These are phyloP conservation scores for Rhynchosporium graminicola DNA, from an alignment of 2,329 filamentous ascomycete species.

Conservation along the genomic window DNA sequence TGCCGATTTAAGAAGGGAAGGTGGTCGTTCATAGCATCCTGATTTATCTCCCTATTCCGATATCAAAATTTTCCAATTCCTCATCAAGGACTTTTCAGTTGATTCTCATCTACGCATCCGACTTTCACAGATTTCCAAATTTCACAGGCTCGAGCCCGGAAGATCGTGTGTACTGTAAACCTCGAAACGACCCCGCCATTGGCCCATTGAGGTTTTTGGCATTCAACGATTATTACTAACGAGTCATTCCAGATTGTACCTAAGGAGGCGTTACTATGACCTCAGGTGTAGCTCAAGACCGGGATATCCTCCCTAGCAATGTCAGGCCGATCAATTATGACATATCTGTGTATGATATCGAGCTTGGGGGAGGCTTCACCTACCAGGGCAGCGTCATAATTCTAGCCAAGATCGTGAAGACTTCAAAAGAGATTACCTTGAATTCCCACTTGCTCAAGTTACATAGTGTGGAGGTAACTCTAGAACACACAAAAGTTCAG, in stretches of 20 bases:
- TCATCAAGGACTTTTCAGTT: too few species aligned
- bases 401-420: slow-evolving; percentile 68
- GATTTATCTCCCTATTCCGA: too few species aligned
- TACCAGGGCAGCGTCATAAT: slow-evolving; percentile 89
- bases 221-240: background rate
- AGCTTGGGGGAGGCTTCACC: slow-evolving; percentile 66
- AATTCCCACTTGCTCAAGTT: slow-evolving; percentile 87
- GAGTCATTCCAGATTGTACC: background rate
- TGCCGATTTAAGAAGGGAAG: too few species aligned
- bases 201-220: slow-evolving; percentile 6
- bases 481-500: slow-evolving; percentile 59
- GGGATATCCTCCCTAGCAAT: slow-evolving; percentile 61
- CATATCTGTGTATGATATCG: slow-evolving; percentile 77
- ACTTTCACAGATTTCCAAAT: too few species aligned
- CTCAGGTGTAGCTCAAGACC: slow-evolving; percentile 52
- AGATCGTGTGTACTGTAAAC: background rate
- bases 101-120: too few species aligned
- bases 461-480: slow-evolving; percentile 61
- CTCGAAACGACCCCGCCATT: slow-evolving; percentile 4
- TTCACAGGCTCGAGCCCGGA: background rate
- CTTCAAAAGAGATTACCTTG: slow-evolving; percentile 75
- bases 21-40: too few species aligned
- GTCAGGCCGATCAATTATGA: slow-evolving; percentile 86
- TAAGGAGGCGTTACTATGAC: slow-evolving; percentile 27
- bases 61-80: too few species aligned